Evolutionary conservation across 495 filamentous ascomycete genomes (phyloP), one percentile per base, ranked within the genome.

Genomic region (Pseudoneurospora amorphoporcata): DNA sequence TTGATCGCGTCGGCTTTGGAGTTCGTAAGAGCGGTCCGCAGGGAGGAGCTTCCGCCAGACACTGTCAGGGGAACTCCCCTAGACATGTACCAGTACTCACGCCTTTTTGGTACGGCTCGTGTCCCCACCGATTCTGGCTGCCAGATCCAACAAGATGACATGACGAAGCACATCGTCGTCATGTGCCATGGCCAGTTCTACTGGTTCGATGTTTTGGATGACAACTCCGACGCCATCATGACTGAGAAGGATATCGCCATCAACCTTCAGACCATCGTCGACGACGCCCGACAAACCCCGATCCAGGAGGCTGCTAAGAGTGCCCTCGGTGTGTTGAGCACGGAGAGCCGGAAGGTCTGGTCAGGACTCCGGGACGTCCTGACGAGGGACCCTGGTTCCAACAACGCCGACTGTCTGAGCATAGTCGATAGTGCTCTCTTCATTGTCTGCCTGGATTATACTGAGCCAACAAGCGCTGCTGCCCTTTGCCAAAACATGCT

Each of bases 81-180:
- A 17, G 93, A 92, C 86, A 99, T 99, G 95, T 96, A 97, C 78
- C 95, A 99, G 82, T 98, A 97, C 82, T 96, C 95, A 0, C 88
- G 96, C 17, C 86, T 99, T 69, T 98, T 99, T 77, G 95, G 95
- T 72, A 98, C 96, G 3, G 94, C 95, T 71, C 91, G 95, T 74
- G 90, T 99, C 19, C 95, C 95, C 1, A 98, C 95, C 38, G 93
- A 97, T 40, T 92, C 95, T 80, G 95, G 95, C 10, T 99, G 95
- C 78, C 90, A 97, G 71, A 99, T 99, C 79, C 93, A 93, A 74
- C 95, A 97, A 78, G 94, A 98, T 78, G 91, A 93, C 2, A 87
- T 87, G 3, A 90, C 94, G 17, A 96, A 92, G 82, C 95, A 99
- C 80, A 85, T 98, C 61, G 91, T 97, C n/a, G 92, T 98, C 35